phyloP scores from a whole-genome alignment of 1,284 basidiomycete species.

The Trametes pubescens region DNA sequence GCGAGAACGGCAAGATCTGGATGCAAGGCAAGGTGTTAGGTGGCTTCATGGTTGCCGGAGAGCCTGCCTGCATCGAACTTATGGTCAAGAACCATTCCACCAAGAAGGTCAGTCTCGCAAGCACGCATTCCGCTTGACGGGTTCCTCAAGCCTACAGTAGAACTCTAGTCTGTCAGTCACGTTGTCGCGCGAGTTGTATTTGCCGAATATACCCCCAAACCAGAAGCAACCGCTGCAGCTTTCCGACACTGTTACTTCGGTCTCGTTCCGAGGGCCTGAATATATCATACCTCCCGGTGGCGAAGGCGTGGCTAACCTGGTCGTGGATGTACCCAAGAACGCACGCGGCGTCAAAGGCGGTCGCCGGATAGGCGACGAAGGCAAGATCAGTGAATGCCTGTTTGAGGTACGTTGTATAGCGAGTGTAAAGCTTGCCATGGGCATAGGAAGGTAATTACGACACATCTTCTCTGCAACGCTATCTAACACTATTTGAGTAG shows the following conservation, averaged over 20 bases:
- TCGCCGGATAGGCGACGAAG: constrained; percentile 45
- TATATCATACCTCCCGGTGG: constrained; percentile 74
- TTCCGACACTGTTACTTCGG: constrained; percentile 70
- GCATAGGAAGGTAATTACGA: constrained; percentile 61
- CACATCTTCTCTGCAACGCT: background rate
- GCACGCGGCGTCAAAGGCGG: constrained; percentile 71
- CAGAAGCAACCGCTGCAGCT: constrained; percentile 61
- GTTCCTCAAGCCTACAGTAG: constrained; percentile 45
- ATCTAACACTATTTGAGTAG: constrained; percentile 45
- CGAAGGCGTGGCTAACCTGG: constrained; percentile 78
- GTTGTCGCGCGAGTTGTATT: constrained; percentile 64
- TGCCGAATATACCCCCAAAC: constrained; percentile 52
- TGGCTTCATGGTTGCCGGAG: constrained; percentile 69
- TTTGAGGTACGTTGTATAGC: constrained; percentile 72
- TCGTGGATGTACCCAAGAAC: constrained; percentile 73
- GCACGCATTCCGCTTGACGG: background rate
- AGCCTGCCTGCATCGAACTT: constrained; percentile 73
- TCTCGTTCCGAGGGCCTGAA: constrained; percentile 74
- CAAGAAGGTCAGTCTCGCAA: constrained; percentile 65
- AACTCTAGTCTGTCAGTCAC: constrained; percentile 69
- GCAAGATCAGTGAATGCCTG: constrained; percentile 53
- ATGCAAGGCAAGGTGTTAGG: constrained; percentile 71
- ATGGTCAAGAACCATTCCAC: constrained; percentile 81
- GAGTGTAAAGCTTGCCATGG: constrained; percentile 65
- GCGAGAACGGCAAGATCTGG: constrained; percentile 81